These are phyloP conservation scores for Leishmania tropica DNA, from an alignment of 208 protist genomes.

Conservation along the genomic window DNA sequence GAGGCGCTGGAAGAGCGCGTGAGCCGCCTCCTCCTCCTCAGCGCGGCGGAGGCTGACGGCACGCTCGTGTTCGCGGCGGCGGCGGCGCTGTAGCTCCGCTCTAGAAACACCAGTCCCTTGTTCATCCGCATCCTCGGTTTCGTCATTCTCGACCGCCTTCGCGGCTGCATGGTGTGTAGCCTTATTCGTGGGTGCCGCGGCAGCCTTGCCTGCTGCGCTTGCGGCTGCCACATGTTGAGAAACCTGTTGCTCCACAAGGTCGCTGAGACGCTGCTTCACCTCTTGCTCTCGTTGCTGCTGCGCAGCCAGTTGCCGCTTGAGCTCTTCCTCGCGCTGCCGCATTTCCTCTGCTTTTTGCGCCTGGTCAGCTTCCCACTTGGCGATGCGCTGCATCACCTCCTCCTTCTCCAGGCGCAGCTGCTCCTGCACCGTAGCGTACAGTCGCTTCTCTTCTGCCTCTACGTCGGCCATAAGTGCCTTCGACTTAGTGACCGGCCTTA, in stretches of 20 bases:
- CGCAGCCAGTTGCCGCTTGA: conserved; percentile 29
- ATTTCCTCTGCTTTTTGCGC: conserved; percentile 45
- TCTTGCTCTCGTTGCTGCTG: conserved; percentile 48
- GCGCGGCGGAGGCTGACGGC: conserved; percentile 59
- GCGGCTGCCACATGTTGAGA: conserved; percentile 31
- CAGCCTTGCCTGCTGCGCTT: conserved; percentile 4
- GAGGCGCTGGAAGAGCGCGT: conserved; percentile 82
- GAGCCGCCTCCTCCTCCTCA: conserved; percentile 83
- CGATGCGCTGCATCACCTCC: conserved; percentile 36
- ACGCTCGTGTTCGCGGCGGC: conserved; percentile 73
- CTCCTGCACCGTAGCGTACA: conserved; percentile 26
- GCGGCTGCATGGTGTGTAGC: conserved; percentile 2
- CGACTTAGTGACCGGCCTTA: background rate
- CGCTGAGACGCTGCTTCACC: conserved; percentile 33
- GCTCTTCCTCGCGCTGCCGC: conserved; percentile 38
- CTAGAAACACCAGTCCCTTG: conserved; percentile 8
- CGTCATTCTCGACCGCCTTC: conserved; percentile 11
- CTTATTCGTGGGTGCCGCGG: conserved; percentile 3
- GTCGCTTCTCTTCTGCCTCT: conserved; percentile 28
- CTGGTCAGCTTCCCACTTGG: conserved; percentile 42
- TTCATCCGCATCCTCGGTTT: conserved; percentile 7
- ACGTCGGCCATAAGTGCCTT: conserved; percentile 23
- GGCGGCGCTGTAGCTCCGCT: conserved; percentile 60
- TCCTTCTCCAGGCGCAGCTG: conserved; percentile 36
- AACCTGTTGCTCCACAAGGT: conserved; percentile 43